Evolutionary conservation across 768 basidiomycete species (phyloP).

Genomic region (Rhizopogon vinicolor): DNA sequence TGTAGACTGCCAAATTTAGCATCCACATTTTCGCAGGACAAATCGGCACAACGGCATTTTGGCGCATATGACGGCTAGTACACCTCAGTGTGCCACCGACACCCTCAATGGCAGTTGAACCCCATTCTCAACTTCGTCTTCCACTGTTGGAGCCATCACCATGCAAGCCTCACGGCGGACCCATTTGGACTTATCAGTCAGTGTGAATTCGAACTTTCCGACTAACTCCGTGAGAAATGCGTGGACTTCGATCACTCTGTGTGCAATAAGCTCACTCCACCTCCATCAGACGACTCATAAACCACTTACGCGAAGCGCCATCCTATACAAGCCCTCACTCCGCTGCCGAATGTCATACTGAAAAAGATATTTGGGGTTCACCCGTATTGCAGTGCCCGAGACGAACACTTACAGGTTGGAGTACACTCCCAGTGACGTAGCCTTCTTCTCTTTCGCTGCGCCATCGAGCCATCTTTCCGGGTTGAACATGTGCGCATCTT

Average conservation of each 20-base stretch:
- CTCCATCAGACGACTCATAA: background rate
- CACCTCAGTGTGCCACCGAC: constrained; percentile 11
- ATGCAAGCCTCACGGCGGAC: constrained; percentile 24
- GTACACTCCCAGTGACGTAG: constrained; percentile 21
- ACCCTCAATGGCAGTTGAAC: constrained; percentile 28
- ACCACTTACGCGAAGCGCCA: constrained; percentile 27
- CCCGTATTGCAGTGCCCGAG: background rate
- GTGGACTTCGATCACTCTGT: constrained; percentile 47
- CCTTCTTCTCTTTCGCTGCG: constrained; percentile 12
- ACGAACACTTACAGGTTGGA: constrained; percentile 18
- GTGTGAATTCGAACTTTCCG: constrained; percentile 46
- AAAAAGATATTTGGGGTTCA: background rate
- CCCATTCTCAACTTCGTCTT: constrained; percentile 26
- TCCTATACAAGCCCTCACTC: constrained; percentile 21
- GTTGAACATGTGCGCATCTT: constrained; percentile 27
- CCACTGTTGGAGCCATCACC: constrained; percentile 32
- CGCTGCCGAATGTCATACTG: constrained; percentile 26
- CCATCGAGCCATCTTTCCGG: constrained; percentile 23
- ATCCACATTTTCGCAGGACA: background rate
- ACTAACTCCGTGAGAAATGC: constrained; percentile 55
- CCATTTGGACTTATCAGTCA: constrained; percentile 22
- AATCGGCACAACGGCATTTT: background rate
- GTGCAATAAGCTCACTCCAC: background rate
- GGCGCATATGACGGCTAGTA: background rate
- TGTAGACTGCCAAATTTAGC: background rate